Evolutionary conservation across 2,329 filamentous ascomycete genomes (phyloP).

Genomic region (Dendryphion nanum): DNA sequence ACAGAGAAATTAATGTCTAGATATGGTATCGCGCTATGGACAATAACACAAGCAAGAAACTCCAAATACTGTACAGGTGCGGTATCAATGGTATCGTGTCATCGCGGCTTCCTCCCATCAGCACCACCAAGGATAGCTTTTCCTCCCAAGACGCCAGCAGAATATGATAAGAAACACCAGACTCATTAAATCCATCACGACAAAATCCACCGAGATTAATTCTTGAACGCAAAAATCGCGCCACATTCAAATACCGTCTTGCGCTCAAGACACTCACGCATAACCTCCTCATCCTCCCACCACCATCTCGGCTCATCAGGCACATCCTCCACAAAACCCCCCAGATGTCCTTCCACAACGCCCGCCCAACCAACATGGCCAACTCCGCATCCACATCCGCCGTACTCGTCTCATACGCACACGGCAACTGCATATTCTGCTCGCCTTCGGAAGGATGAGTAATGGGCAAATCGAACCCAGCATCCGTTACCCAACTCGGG

Average conservation of each 20-base stretch:
- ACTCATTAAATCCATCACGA: background rate
- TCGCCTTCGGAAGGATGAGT: constrained; percentile 12
- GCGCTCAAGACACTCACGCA: constrained; percentile 34
- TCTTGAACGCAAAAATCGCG: constrained; percentile 36
- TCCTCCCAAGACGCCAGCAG: too few species aligned
- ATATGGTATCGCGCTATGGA: too few species aligned
- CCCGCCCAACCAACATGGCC: constrained; percentile 31
- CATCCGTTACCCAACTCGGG: constrained; percentile 59
- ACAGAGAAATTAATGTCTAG: too few species aligned
- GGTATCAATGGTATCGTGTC: too few species aligned
- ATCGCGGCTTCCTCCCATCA: too few species aligned
- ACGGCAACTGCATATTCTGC: constrained; percentile 28
- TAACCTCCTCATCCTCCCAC: constrained; percentile 40
- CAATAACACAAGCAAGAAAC: too few species aligned
- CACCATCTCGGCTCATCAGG: constrained; percentile 33
- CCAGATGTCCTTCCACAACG: constrained; percentile 40
- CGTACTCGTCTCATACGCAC: constrained; percentile 20
- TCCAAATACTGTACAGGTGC: too few species aligned
- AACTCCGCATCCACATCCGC: constrained; percentile 31
- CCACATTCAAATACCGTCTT: constrained; percentile 39
- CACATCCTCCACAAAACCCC: constrained; percentile 33
- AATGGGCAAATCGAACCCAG: constrained; percentile 43
- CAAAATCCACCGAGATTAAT: background rate
- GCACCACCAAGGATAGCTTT: too few species aligned
- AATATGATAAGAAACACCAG: too few species aligned